Conservation (phyloP, 495 filamentous ascomycete species). For the Geopyxis carbonaria region DNA sequence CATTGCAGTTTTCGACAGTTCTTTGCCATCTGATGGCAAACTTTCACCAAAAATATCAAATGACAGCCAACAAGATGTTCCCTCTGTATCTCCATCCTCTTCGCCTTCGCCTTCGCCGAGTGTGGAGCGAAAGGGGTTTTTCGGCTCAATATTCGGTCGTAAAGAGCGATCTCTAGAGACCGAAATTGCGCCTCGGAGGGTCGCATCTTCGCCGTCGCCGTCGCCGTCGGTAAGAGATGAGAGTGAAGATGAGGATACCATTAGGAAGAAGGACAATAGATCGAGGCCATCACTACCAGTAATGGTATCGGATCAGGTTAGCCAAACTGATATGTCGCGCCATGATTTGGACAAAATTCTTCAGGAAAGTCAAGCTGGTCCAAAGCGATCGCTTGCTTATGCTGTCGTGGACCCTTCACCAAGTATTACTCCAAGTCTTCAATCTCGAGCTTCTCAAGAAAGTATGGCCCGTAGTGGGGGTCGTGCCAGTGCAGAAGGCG, state of each 20-base stretch:
- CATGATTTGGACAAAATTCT: slow-evolving; percentile 45
- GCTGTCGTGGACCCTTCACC: too few species aligned
- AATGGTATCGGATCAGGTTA: slow-evolving; percentile 39
- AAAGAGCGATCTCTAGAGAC: too few species aligned
- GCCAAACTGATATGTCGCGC: slow-evolving; percentile 58
- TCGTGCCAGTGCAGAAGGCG: slow-evolving; percentile 1
- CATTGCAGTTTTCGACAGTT: too few species aligned
- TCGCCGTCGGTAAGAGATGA: slow-evolving; percentile 6
- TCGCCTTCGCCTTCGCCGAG: slow-evolving; percentile 17
- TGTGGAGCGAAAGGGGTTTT: slow-evolving; percentile 26
- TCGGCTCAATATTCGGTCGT: slow-evolving; percentile 30
- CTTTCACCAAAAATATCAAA: too few species aligned
- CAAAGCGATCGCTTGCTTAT: too few species aligned
- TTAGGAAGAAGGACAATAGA: neutral
- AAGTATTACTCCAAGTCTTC: slow-evolving; percentile 22
- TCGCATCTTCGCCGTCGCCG: too few species aligned
- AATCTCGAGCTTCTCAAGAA: slow-evolving; percentile 18
- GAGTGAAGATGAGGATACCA: slow-evolving; percentile 6
- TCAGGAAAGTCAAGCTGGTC: slow-evolving; percentile 8
- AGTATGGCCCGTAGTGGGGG: slow-evolving; percentile 12
- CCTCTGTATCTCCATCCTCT: slow-evolving; percentile 10
- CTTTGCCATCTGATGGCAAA: too few species aligned
- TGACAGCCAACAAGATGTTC: slow-evolving; percentile 24
- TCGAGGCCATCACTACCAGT: neutral
- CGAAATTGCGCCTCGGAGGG: too few species aligned